Percentiles rank a stretch among this genome's conserved stretches.
phyloP scores from a whole-genome alignment of 257 asterid species.

The Solanum okadae region DNA sequence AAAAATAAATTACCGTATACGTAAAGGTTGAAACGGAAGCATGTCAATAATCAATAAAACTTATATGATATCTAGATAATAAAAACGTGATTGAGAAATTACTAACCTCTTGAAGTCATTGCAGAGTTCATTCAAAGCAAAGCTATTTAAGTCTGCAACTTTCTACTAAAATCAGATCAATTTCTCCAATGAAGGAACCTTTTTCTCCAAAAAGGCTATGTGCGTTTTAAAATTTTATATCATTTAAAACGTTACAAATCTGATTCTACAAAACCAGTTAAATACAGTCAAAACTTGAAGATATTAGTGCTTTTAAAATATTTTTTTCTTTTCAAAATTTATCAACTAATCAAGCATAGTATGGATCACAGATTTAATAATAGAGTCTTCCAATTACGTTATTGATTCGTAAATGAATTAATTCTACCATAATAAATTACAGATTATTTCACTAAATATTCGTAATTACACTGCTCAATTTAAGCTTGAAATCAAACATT shows the following conservation, averaged over 20 bases:
- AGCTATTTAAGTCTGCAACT: not conserved
- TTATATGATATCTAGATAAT: not conserved
- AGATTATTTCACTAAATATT: no score
- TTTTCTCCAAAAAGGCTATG: not conserved
- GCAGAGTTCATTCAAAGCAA: not conserved
- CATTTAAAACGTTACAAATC: no score
- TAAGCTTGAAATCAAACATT: no score
- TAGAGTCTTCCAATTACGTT: not conserved
- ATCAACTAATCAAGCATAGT: not conserved
- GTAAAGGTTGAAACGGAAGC: not conserved
- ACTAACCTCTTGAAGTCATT: not conserved
- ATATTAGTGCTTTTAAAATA: not conserved
- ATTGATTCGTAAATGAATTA: no score
- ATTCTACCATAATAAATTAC: no score
- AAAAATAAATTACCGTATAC: not conserved
- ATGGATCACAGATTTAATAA: not conserved
- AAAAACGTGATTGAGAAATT: no score
- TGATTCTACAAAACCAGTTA: not conserved
- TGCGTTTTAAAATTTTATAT: not conserved
- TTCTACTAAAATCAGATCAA: not conserved
- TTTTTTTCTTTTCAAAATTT: not conserved
- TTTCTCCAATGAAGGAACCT: not conserved
- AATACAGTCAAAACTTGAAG: not conserved
- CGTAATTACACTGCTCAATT: not conserved
- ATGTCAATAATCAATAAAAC: not conserved